These are phyloP conservation scores for Pleodorina starrii DNA, from an alignment of 139 green algal species.

Conservation along the genomic window DNA sequence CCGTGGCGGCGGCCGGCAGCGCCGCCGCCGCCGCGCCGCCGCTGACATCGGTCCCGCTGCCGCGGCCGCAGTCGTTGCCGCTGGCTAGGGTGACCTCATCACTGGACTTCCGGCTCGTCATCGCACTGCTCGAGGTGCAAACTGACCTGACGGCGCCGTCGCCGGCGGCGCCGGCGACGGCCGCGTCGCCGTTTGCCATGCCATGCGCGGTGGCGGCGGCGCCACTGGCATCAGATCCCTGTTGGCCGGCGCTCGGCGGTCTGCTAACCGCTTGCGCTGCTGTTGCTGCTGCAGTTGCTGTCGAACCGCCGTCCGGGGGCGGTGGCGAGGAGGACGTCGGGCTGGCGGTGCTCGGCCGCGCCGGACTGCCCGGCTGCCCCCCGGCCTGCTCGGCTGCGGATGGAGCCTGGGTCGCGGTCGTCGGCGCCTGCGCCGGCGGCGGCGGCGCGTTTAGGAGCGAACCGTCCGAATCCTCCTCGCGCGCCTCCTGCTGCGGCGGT, in stretches of 20 bases:
- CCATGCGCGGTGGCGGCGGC: background rate
- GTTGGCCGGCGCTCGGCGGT: background rate
- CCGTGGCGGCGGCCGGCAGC: conserved; percentile 19
- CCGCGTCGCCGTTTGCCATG: background rate
- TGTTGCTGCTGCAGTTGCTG: background rate
- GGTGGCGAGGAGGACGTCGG: background rate
- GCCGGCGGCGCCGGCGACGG: background rate
- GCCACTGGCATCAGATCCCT: background rate
- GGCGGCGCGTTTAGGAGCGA: background rate
- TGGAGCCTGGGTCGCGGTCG: background rate
- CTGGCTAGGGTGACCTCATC: background rate
- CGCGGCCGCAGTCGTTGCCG: background rate
- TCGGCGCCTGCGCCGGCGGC: background rate
- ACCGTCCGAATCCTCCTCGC: background rate
- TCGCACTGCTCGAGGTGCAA: background rate
- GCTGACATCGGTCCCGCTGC: background rate
- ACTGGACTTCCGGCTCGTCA: background rate
- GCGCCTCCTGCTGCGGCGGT: background rate
- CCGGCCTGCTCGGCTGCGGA: too few species aligned
- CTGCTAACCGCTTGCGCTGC: background rate
- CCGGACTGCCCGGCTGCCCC: too few species aligned
- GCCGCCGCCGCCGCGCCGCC: background rate
- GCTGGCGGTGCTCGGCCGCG: too few species aligned
- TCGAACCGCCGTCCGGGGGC: too few species aligned
- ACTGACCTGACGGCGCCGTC: background rate